phyloP scores from a whole-genome alignment of 164 flowering plant genomes.

The Dillenia suffruticosa region DNA sequence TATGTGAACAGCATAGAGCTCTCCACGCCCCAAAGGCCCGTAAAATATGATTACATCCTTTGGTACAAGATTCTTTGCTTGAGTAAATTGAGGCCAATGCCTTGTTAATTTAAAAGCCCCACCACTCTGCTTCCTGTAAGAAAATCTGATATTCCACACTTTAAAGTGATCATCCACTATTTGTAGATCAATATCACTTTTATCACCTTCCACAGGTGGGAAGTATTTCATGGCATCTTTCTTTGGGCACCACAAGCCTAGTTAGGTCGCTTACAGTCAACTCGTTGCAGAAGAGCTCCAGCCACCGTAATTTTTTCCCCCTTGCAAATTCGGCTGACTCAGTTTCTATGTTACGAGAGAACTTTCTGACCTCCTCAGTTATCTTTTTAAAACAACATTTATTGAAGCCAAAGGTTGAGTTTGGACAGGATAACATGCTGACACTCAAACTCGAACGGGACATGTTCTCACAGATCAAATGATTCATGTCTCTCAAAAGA shows the following conservation, averaged over 20 bases:
- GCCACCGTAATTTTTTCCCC: too few species aligned
- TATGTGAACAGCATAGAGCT: too few species aligned
- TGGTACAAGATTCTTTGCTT: slow-evolving; percentile 2
- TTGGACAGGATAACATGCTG: background rate
- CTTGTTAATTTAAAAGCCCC: slow-evolving; percentile 10
- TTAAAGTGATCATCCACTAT: background rate
- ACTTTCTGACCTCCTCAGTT: background rate
- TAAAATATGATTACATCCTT: slow-evolving; percentile 4
- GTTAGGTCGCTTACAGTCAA: slow-evolving; percentile 18
- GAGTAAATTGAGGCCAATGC: slow-evolving; percentile 13
- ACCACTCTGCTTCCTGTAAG: slow-evolving; percentile 6
- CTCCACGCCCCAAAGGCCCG: background rate
- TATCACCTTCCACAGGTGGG: slow-evolving; percentile 4
- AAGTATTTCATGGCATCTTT: slow-evolving; percentile 11
- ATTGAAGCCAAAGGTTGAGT: background rate
- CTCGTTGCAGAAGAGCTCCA: slow-evolving; percentile 8
- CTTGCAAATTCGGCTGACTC: too few species aligned
- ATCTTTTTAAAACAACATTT: background rate
- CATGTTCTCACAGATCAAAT: too few species aligned
- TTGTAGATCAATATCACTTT: background rate
- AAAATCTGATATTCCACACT: slow-evolving; percentile 10
- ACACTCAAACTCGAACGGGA: background rate
- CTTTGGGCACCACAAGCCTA: slow-evolving; percentile 14
- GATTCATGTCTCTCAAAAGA: too few species aligned
- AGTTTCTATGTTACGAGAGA: background rate